These are phyloP conservation scores for Citrus medica DNA, from an alignment of 345 rosid species.

Conservation along the genomic window DNA sequence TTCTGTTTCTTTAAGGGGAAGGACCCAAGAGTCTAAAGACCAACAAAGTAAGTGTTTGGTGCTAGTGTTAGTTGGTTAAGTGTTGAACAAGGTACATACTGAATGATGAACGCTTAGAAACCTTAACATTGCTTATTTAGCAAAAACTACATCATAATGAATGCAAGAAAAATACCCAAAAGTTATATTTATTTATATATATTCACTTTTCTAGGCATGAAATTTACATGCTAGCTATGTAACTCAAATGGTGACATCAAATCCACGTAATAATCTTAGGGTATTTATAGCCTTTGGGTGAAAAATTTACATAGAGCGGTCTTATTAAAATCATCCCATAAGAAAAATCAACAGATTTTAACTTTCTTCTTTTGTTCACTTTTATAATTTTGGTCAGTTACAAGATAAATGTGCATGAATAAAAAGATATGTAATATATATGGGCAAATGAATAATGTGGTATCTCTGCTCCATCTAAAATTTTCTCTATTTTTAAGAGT, in stretches of 20 bases:
- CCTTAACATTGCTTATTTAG: constrained; percentile 10
- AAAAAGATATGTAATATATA: too few relatives aligned
- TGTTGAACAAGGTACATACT: constrained; percentile 41
- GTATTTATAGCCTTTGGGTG: background rate
- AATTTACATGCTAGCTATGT: background rate
- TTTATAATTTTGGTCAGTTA: too few relatives aligned
- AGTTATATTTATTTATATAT: background rate
- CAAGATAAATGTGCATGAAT: background rate
- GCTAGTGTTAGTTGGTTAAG: constrained; percentile 46
- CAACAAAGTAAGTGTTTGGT: constrained; percentile 25
- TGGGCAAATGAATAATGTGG: background rate
- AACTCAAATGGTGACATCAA: background rate
- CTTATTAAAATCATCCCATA: background rate
- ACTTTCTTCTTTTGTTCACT: background rate
- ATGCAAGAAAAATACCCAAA: background rate
- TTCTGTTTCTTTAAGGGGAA: constrained; percentile 59
- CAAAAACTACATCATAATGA: constrained; percentile 11
- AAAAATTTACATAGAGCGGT: background rate
- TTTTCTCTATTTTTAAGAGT: too few relatives aligned
- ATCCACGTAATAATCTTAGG: too few relatives aligned
- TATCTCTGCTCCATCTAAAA: background rate
- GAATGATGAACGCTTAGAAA: constrained; percentile 23
- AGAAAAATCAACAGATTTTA: too few relatives aligned
- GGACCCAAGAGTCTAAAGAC: constrained; percentile 16
- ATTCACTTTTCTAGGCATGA: background rate